A percentile compares a stretch with the other conserved stretches of the same genome.
Evolutionary conservation across 805 yeast genomes (phyloP).

Genomic region (Lipomyces oligophaga): DNA sequence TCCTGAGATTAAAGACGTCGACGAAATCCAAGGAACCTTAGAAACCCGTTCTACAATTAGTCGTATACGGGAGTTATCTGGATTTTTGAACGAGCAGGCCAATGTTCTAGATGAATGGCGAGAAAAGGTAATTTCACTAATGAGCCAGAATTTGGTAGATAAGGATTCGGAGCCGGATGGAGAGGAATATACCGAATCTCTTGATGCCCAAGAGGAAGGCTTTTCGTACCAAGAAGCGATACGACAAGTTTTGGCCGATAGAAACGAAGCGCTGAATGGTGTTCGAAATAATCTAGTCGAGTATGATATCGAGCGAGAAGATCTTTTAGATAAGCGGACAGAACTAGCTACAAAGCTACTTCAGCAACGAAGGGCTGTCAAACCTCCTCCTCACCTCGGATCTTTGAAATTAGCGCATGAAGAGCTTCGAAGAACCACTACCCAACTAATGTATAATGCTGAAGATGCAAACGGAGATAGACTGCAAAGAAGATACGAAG

Average conservation of each 20-base stretch:
- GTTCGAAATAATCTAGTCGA: conserved; percentile 27
- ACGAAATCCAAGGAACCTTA: conserved; percentile 24
- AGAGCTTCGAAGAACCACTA: conserved; percentile 16
- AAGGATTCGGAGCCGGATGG: conserved; percentile 54
- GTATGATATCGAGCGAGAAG: conserved; percentile 25
- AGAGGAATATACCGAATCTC: conserved; percentile 71
- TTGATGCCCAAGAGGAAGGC: conserved; percentile 71
- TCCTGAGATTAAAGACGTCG: conserved; percentile 28
- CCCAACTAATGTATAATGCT: conserved; percentile 17
- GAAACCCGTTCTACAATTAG: conserved; percentile 24
- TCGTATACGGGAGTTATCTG: conserved; percentile 15
- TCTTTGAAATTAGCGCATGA: conserved; percentile 19
- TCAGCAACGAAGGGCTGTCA: conserved; percentile 28
- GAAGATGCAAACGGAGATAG: conserved; percentile 18
- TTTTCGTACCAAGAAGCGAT: conserved; percentile 37
- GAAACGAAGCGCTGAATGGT: conserved; percentile 44
- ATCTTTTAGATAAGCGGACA: conserved; percentile 21
- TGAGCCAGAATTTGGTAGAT: conserved; percentile 53
- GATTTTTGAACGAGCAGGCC: conserved; percentile 50
- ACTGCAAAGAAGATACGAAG: conserved; percentile 11
- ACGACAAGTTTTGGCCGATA: conserved; percentile 40
- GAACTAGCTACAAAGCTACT: conserved; percentile 31
- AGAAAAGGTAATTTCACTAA: conserved; percentile 41
- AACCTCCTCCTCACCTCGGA: conserved; percentile 16
- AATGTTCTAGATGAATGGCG: conserved; percentile 52